Conservation (phyloP, 2,329 filamentous ascomycete genomes). For the Catunica adiposa region DNA sequence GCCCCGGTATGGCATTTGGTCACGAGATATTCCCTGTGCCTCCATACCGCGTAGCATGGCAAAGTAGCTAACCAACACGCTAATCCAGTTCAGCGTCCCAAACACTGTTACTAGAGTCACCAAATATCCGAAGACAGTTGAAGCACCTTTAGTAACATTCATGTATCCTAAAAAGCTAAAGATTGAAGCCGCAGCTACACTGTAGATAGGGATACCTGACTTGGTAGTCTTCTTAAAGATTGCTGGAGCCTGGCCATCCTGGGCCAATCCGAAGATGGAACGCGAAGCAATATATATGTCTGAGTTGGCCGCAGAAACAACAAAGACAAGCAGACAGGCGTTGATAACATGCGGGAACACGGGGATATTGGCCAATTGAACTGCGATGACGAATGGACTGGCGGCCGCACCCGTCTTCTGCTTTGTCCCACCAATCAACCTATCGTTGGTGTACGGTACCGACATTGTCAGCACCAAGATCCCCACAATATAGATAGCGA, state of each 20-base stretch:
- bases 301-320: slow-evolving; percentile 13
- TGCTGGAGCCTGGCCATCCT: slow-evolving; percentile 25
- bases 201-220: slow-evolving; percentile 25
- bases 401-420: slow-evolving; percentile 13
- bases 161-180: slow-evolving; percentile 26
- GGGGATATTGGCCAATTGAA: slow-evolving; percentile 15
- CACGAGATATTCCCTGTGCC: slow-evolving; percentile 22
- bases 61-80: slow-evolving; percentile 25
- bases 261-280: slow-evolving; percentile 25
- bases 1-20: slow-evolving; percentile 24
- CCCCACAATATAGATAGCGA: slow-evolving; percentile 17
- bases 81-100: slow-evolving; percentile 28
- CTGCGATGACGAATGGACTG: slow-evolving; percentile 17
- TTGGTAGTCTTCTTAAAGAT: slow-evolving; percentile 22
- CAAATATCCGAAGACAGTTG: slow-evolving; percentile 26
- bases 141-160: slow-evolving; percentile 23
- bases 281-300: slow-evolving; percentile 25
- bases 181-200: slow-evolving; percentile 22
- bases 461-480: slow-evolving; percentile 18
- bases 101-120: slow-evolving; percentile 28
- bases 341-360: slow-evolving; percentile 17
- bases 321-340: slow-evolving; percentile 17
- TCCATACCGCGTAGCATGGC: slow-evolving; percentile 23
- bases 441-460: slow-evolving; percentile 17
- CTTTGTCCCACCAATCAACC: slow-evolving; percentile 9